Evolutionary conservation across 2,329 filamentous ascomycete species (phyloP).

Genomic region (Sporothrix humicola): DNA sequence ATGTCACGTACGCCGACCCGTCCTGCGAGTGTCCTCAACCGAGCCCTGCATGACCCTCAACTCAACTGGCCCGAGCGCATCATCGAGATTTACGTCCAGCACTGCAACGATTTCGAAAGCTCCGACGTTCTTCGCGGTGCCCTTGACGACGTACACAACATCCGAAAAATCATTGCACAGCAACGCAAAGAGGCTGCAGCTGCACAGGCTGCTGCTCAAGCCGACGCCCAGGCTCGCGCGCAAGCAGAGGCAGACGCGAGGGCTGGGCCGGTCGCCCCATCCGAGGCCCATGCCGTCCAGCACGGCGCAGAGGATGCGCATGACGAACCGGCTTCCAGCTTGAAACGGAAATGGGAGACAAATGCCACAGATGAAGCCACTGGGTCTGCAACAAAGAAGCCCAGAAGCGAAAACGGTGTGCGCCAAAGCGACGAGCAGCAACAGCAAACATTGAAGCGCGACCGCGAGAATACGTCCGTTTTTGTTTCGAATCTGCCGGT

Average conservation of each 20-base stretch:
- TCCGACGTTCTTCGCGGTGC: constrained; percentile 75
- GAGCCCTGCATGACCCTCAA: constrained; percentile 66
- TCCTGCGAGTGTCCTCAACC: constrained; percentile 77
- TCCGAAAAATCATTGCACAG: constrained; percentile 65
- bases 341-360: constrained; percentile 77
- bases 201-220: constrained; percentile 53
- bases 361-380: constrained; percentile 54
- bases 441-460: constrained; percentile 65
- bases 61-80: constrained; percentile 80
- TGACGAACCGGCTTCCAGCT: constrained; percentile 49
- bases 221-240: constrained; percentile 43
- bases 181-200: constrained; percentile 59
- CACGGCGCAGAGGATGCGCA: constrained; percentile 42
- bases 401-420: constrained; percentile 55
- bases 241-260: constrained; percentile 28
- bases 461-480: constrained; percentile 88
- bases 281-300: neutral
- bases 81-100: constrained; percentile 73
- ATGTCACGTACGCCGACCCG: constrained; percentile 68
- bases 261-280: neutral
- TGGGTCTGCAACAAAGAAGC: constrained; percentile 69
- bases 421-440: constrained; percentile 39
- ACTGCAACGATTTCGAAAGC: constrained; percentile 90
- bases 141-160: constrained; percentile 73
- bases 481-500: constrained; percentile 78